phyloP scores from a whole-genome alignment of 2,329 filamentous ascomycete genomes.

The Pseudogymnoascus sp. region DNA sequence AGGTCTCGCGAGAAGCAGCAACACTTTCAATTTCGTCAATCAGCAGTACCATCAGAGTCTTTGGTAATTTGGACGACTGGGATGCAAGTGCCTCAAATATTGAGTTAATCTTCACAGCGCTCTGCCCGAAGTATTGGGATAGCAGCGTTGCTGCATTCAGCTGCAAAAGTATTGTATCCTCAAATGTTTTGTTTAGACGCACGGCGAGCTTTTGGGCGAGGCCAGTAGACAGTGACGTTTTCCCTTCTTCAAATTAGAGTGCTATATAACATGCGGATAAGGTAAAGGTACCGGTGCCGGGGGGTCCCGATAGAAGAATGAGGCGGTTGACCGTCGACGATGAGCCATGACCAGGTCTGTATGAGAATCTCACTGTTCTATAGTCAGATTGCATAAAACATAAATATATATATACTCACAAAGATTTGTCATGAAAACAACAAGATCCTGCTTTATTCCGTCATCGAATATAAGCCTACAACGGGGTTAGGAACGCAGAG shows the following conservation, averaged over 20 bases:
- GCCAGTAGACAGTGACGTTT: conserved; percentile 92
- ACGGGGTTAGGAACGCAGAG: background rate
- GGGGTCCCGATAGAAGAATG: conserved; percentile 87
- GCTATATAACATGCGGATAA: background rate
- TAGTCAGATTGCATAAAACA: background rate
- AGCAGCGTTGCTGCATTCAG: conserved; percentile 38
- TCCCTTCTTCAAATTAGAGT: conserved; percentile 30
- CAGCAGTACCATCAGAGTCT: conserved; percentile 25
- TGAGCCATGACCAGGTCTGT: conserved; percentile 52
- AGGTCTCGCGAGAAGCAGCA: conserved; percentile 23
- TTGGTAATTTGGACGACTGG: conserved; percentile 21
- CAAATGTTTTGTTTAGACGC: conserved; percentile 32
- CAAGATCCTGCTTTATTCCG: conserved; percentile 24
- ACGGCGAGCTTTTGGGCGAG: conserved; percentile 58
- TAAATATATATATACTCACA: conserved; percentile 16
- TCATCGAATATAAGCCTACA: conserved; percentile 26
- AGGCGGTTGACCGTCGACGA: conserved; percentile 72
- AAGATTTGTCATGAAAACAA: conserved; percentile 25
- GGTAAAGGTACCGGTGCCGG: conserved; percentile 55
- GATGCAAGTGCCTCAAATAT: conserved; percentile 34
- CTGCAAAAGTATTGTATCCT: conserved; percentile 33
- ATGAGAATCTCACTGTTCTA: conserved; percentile 20
- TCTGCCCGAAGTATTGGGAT: conserved; percentile 41
- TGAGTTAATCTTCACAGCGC: conserved; percentile 34
- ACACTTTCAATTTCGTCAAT: conserved; percentile 31